phyloP scores from a whole-genome alignment of 2,329 filamentous ascomycete genomes.

The Falciphora oryzae region DNA sequence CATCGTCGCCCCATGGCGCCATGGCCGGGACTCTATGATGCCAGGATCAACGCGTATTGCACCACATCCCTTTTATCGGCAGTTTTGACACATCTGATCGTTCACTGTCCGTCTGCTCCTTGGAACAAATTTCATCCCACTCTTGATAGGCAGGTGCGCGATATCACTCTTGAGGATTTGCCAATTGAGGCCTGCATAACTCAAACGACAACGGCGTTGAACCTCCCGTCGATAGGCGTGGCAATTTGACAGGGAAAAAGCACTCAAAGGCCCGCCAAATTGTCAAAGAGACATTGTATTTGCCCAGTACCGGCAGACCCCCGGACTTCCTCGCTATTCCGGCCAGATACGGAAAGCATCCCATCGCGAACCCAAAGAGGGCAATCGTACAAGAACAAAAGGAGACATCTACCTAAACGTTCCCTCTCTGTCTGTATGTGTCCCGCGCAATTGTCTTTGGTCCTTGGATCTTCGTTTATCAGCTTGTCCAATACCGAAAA shows the following conservation, averaged over 20 bases:
- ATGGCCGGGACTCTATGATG: not conserved
- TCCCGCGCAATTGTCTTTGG: not conserved
- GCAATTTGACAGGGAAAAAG: no score
- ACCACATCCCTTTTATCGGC: not conserved
- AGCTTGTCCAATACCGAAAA: not conserved
- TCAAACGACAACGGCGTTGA: no score
- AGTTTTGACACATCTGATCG: no score
- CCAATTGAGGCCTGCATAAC: no score
- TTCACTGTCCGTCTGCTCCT: no score
- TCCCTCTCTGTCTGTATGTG: not conserved
- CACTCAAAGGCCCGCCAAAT: no score
- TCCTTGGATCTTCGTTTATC: not conserved
- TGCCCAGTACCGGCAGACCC: no score
- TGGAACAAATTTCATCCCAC: no score
- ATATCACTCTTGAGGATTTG: no score
- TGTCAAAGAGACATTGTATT: no score
- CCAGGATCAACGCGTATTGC: not conserved
- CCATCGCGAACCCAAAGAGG: not conserved
- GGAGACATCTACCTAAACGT: not conserved
- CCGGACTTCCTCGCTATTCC: not conserved
- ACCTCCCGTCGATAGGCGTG: no score
- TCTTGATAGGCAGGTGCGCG: no score
- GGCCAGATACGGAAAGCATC: not conserved
- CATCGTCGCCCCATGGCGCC: not conserved
- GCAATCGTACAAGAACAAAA: not conserved